Percentiles rank a stretch among this genome's conserved stretches.
These are phyloP conservation scores for Pseudomonodictys pantanalensis DNA, from an alignment of 495 filamentous ascomycete species.

Conservation along the genomic window DNA sequence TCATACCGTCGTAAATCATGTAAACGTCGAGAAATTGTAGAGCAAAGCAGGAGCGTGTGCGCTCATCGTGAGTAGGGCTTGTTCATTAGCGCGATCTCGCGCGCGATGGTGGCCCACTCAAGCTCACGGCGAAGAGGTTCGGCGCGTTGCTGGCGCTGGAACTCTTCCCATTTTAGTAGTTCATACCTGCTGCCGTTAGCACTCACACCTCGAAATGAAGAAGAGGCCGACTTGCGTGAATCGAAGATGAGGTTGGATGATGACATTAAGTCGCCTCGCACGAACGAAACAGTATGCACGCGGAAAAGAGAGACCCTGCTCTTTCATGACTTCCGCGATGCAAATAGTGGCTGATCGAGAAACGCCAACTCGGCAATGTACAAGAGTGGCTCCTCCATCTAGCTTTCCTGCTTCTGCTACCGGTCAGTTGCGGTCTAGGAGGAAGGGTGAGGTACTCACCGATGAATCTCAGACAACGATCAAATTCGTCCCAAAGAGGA, in stretches of 20 bases:
- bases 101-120: conserved; percentile 84
- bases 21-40: not conserved
- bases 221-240: conserved; percentile 54
- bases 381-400: conserved; percentile 79
- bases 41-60: not conserved
- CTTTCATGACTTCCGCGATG: conserved; percentile 94
- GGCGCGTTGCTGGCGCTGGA: conserved; percentile 48
- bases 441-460: conserved; percentile 55
- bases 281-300: conserved; percentile 95
- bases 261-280: conserved; percentile 77
- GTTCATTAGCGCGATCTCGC: conserved; percentile 94
- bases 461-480: conserved; percentile 85
- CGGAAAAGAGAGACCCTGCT: conserved; percentile 75
- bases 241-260: conserved; percentile 67
- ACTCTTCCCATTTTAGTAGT: conserved; percentile 93
- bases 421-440: not conserved
- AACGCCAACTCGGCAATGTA: conserved; percentile 95
- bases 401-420: conserved; percentile 51
- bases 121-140: conserved; percentile 65
- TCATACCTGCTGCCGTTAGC: conserved; percentile 48
- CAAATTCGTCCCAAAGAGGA: conserved; percentile 81
- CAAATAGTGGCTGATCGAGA: conserved; percentile 95
- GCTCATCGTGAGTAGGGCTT: conserved; percentile 64
- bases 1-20: conserved; percentile 27
- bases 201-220: not conserved